Conservation (phyloP, 768 basidiomycete genomes). For the Baorangia bicolor region DNA sequence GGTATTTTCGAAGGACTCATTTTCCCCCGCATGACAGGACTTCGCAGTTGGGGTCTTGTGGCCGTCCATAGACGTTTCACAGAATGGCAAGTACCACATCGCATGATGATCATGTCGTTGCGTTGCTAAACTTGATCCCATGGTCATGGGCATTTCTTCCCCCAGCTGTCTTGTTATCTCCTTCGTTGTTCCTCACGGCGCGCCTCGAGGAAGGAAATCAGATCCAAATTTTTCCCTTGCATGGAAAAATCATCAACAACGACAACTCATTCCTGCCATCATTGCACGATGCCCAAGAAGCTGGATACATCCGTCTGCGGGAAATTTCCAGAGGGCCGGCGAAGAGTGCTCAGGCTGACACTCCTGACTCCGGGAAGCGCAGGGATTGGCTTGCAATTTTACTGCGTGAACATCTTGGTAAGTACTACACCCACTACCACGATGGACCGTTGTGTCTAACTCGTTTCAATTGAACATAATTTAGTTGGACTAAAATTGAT, state of each 20-base stretch:
- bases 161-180: slow-evolving; percentile 55
- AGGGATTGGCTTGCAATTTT: slow-evolving; percentile 69
- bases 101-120: neutral
- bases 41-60: slow-evolving; percentile 72
- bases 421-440: slow-evolving; percentile 16
- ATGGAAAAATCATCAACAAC: slow-evolving; percentile 37
- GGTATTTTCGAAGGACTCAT: slow-evolving; percentile 14
- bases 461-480: slow-evolving; percentile 3
- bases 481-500: slow-evolving; percentile 75
- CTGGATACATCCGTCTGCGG: slow-evolving; percentile 49
- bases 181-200: slow-evolving; percentile 61
- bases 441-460: neutral
- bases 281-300: slow-evolving; percentile 49
- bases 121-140: slow-evolving; percentile 16
- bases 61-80: slow-evolving; percentile 66
- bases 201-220: slow-evolving; percentile 48
- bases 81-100: slow-evolving; percentile 49
- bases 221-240: slow-evolving; percentile 50
- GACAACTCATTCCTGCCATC: slow-evolving; percentile 48
- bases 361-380: slow-evolving; percentile 34
- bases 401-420: slow-evolving; percentile 68
- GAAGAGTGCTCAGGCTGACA: slow-evolving; percentile 20
- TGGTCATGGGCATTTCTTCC: slow-evolving; percentile 2
- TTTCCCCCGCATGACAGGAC: slow-evolving; percentile 38
- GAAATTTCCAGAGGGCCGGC: slow-evolving; percentile 38